Percentiles rank a stretch among this genome's conserved stretches.
These are phyloP conservation scores for Blastomyces parvus DNA, from an alignment of 2,329 filamentous ascomycete genomes.

Conservation along the genomic window DNA sequence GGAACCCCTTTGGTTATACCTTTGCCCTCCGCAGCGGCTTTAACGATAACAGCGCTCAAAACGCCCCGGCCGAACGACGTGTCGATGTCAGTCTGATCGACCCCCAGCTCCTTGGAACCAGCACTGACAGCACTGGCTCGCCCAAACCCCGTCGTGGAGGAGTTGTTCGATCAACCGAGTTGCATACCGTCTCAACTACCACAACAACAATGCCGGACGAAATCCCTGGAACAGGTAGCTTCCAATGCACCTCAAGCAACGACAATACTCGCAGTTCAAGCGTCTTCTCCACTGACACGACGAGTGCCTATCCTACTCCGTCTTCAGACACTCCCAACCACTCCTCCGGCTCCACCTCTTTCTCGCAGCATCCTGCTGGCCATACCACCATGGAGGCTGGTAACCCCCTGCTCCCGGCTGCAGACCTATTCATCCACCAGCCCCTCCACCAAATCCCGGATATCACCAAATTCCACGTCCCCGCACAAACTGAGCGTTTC, in stretches of 20 bases:
- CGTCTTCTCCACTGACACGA: background rate
- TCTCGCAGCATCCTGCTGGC: background rate
- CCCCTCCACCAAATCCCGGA: background rate
- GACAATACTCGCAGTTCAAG: background rate
- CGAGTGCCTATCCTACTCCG: background rate
- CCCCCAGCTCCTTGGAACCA: background rate
- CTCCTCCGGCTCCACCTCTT: background rate
- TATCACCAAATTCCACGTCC: background rate
- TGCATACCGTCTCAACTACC: background rate
- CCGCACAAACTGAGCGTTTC: background rate
- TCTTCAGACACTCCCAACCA: background rate
- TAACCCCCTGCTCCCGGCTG: background rate
- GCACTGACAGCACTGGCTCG: constrained; percentile 3
- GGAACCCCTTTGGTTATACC: background rate
- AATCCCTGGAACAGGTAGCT: background rate
- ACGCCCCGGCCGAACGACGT: background rate
- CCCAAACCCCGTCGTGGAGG: background rate
- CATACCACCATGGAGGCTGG: background rate
- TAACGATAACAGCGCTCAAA: background rate
- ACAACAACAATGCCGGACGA: background rate
- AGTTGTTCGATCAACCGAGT: background rate
- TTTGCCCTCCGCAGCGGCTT: background rate
- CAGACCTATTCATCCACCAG: background rate
- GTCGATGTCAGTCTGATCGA: background rate
- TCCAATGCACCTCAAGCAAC: background rate